Percentiles rank a stretch among this genome's conserved stretches.
These are phyloP conservation scores for Hymenoscyphus fraxineus DNA, from an alignment of 2,329 filamentous ascomycete genomes.

Conservation along the genomic window DNA sequence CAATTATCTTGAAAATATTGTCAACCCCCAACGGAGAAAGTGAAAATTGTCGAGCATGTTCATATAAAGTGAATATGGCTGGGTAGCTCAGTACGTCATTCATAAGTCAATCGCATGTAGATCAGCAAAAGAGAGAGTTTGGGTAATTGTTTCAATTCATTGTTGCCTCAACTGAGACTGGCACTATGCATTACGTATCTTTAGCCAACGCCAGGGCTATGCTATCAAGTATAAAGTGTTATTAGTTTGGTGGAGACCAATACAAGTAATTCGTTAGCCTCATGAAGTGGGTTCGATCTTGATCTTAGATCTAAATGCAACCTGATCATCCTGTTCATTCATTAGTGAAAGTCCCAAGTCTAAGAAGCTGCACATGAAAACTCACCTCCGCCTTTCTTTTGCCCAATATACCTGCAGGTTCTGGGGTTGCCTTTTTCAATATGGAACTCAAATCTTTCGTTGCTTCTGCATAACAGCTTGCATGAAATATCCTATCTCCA, in stretches of 20 bases:
- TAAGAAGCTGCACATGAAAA: conserved; percentile 11
- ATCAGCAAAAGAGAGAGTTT: background rate
- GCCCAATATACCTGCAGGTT: conserved; percentile 55
- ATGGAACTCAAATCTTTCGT: conserved; percentile 58
- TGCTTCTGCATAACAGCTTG: conserved; percentile 81
- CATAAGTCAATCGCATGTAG: background rate
- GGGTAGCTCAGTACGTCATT: no score
- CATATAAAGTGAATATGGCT: no score
- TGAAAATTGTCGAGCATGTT: no score
- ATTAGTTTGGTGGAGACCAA: background rate
- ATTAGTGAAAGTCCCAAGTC: background rate
- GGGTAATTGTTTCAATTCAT: background rate
- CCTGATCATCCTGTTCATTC: conserved; percentile 28
- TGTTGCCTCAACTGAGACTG: background rate
- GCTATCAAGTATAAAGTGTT: background rate
- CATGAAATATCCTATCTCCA: conserved; percentile 79
- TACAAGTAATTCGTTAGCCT: background rate
- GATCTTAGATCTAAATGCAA: conserved; percentile 30
- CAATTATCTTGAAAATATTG: no score
- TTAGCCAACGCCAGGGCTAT: conserved; percentile 15
- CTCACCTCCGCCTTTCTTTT: conserved; percentile 70
- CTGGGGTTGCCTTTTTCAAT: conserved; percentile 51
- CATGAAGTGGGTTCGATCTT: conserved; percentile 28
- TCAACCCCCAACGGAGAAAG: no score
- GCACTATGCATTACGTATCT: background rate